Evolutionary conservation across 2,329 filamentous ascomycete species (phyloP), one percentile per base, ranked within the genome.

Genomic region (Chrysoporthe deuterocubensis): DNA sequence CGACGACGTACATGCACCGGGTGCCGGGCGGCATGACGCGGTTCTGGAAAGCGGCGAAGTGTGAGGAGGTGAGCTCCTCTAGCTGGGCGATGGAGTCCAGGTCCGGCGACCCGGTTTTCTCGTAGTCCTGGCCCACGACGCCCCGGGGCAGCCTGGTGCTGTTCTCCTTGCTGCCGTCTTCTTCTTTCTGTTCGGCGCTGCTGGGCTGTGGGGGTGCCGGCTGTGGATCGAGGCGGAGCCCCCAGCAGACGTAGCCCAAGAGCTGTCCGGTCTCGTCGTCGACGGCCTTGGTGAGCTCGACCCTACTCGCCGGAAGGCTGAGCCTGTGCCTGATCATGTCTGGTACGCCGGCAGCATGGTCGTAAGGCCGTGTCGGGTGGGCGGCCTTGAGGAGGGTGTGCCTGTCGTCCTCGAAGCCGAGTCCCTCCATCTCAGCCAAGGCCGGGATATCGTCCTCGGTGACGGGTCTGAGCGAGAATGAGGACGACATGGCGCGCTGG

Each of bases 191-290:
- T 4, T 21, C 21, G 21, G 13, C 37, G 26, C n/a, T 58, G 52
- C 52, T 65, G 54, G 50, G 37, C 34, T 43, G 8, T 13, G 52
- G 42, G 4, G 54, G 77, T 16, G 69, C 69, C 1, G 13, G 50
- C 50, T 52, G 48, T 34, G 73, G 60, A 1, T 71, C 69, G 46
- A 79, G 70, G 26, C 69, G 70, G 16, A 76, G 73, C 9, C 72
- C 75, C 79, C 78, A 82, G 40, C 75, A 75, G 8, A 73, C 72
- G 73, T 75, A 80, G 4, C 78, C 79, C 16, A 77, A 62, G 40
- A 77, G 72, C 3, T 71, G 66, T 1, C 75, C 76, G 1, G 72
- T 74, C 2, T 62, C 65, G n/a, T 73, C 58, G 64, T 79, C 74
- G 11, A 76, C 74, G 5, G 76, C 78, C 69, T 79, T 79, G 57